Evolutionary conservation across 768 basidiomycete genomes (phyloP).

Genomic region (Podaxis rugospora): DNA sequence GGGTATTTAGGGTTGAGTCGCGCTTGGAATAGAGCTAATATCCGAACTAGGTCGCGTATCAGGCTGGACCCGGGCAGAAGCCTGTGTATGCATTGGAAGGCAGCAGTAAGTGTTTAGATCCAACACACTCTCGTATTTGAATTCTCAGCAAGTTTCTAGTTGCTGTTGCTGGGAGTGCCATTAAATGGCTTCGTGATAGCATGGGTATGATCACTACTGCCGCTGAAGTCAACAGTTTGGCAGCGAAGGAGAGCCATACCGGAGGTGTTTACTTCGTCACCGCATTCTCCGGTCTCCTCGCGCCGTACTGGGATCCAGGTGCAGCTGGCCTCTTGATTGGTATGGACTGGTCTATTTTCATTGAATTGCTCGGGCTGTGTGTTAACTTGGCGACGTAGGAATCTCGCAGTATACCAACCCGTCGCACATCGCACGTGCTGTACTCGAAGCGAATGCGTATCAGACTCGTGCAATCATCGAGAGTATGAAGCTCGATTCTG

Average conservation of each 20-base stretch:
- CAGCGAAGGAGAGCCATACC: conserved; percentile 67
- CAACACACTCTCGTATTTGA: conserved; percentile 1
- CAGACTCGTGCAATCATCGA: conserved; percentile 95
- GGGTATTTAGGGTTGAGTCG: conserved; percentile 16
- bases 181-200: conserved; percentile 96
- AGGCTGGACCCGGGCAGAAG: conserved; percentile 71
- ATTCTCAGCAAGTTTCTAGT: conserved; percentile 36
- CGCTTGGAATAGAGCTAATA: background rate
- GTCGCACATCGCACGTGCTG: conserved; percentile 90
- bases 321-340: conserved; percentile 87
- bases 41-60: conserved; percentile 72
- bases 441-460: conserved; percentile 93
- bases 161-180: conserved; percentile 90
- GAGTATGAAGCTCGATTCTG: conserved; percentile 92
- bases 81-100: conserved; percentile 95
- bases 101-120: conserved; percentile 55
- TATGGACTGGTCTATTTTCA: conserved; percentile 18
- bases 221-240: conserved; percentile 80
- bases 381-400: conserved; percentile 31
- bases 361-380: background rate
- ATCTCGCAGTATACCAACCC: conserved; percentile 87
- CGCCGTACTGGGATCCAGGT: conserved; percentile 96
- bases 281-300: conserved; percentile 92
- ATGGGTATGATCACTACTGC: conserved; percentile 80
- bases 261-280: conserved; percentile 97